Evolutionary conservation across 139 green algal species (phyloP), one percentile per base, ranked within the genome.

Genomic region (Haematococcus sp.): DNA sequence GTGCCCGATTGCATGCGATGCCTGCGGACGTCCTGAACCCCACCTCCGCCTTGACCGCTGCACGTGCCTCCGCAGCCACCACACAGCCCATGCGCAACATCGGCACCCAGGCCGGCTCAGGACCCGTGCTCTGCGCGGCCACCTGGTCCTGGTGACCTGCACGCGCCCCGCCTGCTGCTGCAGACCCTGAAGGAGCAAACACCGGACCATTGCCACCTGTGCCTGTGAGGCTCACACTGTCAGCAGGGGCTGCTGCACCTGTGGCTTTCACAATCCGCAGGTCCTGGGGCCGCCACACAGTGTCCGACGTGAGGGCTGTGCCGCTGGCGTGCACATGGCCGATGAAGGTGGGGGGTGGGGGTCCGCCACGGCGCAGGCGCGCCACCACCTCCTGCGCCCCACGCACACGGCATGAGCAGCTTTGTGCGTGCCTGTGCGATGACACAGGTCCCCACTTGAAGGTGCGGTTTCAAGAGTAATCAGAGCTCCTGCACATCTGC

Each of bases 1-100:
- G 25, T 4, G 58, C 58, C 58, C 28, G 25, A n/a, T 65, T 65
- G 58, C 58, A 65, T 17, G 58, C 58, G 15, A 65, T 34, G 58
- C 58, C 58, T 35, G 58, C 58, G 15, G 58, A 65, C 11, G 20
- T 34, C 58, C 58, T 34, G 58, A 65, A 65, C 11, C 58, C 58
- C 11, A 35, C 27, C 58, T 65, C 58, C n/a, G 4, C n/a, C 58
- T 34, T 34, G 25, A 65, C 58, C 3, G 58, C 58, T 35, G 58
- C 58, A n/a, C 58, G 25, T 11, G 58, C 58, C 25, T 65, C 58
- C 20, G 25, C 25, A 11, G 58, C 58, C 20, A 65, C 58, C 58
- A 22, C 11, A 27, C n/a, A 25, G n/a, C 58, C 58, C 58, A 65
- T n/a, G 20, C 25, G 58, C 58, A 65, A n/a, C n/a, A 65, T 17